Conservation (phyloP, 2,329 filamentous ascomycete genomes). For the Aspergillus floridensis region DNA sequence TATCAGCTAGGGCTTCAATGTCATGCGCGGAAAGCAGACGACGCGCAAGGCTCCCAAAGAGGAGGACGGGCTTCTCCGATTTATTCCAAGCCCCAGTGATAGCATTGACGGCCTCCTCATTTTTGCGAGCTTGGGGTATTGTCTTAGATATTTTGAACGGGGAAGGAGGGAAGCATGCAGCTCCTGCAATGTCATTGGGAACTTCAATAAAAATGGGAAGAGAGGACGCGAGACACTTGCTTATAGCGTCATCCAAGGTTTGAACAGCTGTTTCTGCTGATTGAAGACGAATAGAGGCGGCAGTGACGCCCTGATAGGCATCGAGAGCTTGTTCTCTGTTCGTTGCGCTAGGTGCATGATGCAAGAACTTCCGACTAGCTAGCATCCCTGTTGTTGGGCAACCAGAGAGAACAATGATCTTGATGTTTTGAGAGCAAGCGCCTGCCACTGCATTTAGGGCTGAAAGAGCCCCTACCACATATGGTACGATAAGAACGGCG, state of each 20-base stretch:
- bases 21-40: background rate
- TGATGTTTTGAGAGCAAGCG: slow-evolving; percentile 9
- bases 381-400: slow-evolving; percentile 2
- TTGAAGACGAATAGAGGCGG: slow-evolving; percentile 4
- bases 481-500: slow-evolving; percentile 12
- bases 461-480: slow-evolving; percentile 14
- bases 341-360: slow-evolving; percentile 4
- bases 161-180: background rate
- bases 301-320: slow-evolving; percentile 7
- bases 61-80: slow-evolving; percentile 1
- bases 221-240: slow-evolving; percentile 1
- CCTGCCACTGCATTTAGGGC: slow-evolving; percentile 15
- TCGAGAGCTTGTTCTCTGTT: slow-evolving; percentile 10
- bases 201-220: slow-evolving; percentile 12
- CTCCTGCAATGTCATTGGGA: slow-evolving; percentile 4
- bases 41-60: slow-evolving; percentile 4
- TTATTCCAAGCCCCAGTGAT: slow-evolving; percentile 6
- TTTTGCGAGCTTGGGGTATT: background rate
- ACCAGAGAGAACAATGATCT: slow-evolving; percentile 12
- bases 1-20: slow-evolving; percentile 5
- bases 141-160: background rate
- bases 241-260: slow-evolving; percentile 6
- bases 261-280: background rate
- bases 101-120: background rate
- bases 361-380: background rate